These are phyloP conservation scores for Cladosporium sp. DNA, from an alignment of 2,329 filamentous ascomycete species.

Conservation along the genomic window DNA sequence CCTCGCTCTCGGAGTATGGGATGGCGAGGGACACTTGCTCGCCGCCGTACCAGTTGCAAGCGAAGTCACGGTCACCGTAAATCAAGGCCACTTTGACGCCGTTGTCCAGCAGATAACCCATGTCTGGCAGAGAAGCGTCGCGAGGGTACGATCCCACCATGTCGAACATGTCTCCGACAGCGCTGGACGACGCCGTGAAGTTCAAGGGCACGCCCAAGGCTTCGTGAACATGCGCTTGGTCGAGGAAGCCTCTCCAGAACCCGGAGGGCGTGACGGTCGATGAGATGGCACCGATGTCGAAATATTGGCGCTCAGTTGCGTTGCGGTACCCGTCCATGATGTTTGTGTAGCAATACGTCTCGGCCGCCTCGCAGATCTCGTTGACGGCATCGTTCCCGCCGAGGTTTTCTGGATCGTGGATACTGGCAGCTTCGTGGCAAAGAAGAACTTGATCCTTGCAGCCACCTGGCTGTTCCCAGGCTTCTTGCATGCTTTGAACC, in stretches of 20 bases:
- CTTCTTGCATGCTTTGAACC: constrained; percentile 42
- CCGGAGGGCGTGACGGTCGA: constrained; percentile 37
- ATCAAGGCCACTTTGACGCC: constrained; percentile 61
- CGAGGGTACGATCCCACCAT: constrained; percentile 41
- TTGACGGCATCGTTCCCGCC: constrained; percentile 36
- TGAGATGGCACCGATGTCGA: constrained; percentile 50
- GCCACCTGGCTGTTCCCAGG: constrained; percentile 44
- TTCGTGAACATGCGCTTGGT: constrained; percentile 51
- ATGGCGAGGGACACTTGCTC: constrained; percentile 50
- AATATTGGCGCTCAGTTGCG: constrained; percentile 46
- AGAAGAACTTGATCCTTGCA: constrained; percentile 51
- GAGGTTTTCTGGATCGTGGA: constrained; percentile 48
- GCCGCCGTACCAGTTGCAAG: constrained; percentile 49
- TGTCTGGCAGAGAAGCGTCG: constrained; percentile 34
- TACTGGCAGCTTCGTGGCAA: constrained; percentile 46
- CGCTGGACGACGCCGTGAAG: constrained; percentile 42
- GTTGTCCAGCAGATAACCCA: constrained; percentile 38
- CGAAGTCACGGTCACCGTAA: constrained; percentile 61
- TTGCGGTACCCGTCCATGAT: constrained; percentile 43
- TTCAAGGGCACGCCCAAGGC: constrained; percentile 57
- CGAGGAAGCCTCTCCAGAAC: constrained; percentile 52
- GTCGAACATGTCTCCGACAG: constrained; percentile 34
- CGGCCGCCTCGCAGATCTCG: constrained; percentile 42
- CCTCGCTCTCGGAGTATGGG: constrained; percentile 49
- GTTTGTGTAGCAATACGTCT: constrained; percentile 41